A percentile compares a stretch with the other conserved stretches of the same genome.
Conservation (phyloP, 257 asterid species). For the Oldenlandia corymbosa region DNA sequence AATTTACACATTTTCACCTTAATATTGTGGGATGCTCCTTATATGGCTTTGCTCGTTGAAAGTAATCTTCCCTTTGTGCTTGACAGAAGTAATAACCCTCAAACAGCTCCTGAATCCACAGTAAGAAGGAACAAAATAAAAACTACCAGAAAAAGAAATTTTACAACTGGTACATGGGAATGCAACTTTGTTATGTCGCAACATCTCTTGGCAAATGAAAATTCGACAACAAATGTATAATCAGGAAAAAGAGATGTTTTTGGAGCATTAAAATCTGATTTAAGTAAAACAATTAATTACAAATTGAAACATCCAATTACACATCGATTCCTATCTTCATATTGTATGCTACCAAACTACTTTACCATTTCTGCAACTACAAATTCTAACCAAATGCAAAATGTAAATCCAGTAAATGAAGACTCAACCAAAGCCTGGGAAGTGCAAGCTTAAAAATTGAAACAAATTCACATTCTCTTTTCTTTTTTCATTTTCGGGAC, state of each 20-base stretch:
- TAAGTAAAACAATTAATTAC: not conserved
- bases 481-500: not conserved
- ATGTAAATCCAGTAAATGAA: not conserved
- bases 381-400: not conserved
- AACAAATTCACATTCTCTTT: not conserved
- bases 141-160: not conserved
- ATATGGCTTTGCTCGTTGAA: conserved; percentile 80
- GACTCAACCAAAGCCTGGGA: not conserved
- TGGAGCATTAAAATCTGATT: not conserved
- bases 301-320: not conserved
- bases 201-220: too few species aligned
- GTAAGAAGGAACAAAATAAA: not conserved
- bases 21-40: conserved; percentile 75
- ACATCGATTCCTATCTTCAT: not conserved
- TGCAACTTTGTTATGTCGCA: too few species aligned
- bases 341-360: not conserved
- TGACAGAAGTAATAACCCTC: conserved; percentile 97
- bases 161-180: not conserved
- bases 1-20: conserved; percentile 39
- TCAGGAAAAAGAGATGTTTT: not conserved
- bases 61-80: conserved; percentile 89
- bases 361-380: too few species aligned
- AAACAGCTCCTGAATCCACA: conserved; percentile 65
- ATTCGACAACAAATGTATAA: not conserved
- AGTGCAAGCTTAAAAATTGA: not conserved